phyloP scores from a whole-genome alignment of 202 grass and related monocot genomes.

The Setaria italica region DNA sequence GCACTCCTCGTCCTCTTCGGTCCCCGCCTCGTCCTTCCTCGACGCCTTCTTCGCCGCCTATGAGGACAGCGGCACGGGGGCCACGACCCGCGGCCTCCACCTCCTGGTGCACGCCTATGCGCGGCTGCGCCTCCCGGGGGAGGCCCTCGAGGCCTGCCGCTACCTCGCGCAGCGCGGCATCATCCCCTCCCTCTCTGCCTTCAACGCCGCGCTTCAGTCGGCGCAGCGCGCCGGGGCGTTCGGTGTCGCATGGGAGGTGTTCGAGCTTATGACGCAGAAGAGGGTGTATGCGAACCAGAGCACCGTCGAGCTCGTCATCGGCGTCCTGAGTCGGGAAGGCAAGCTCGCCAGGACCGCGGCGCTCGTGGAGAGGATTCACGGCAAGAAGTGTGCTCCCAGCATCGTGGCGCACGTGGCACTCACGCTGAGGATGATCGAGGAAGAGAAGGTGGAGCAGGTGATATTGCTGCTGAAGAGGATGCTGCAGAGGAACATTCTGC shows the following conservation, averaged over 20 bases:
- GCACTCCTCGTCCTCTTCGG: slow-evolving; percentile 14
- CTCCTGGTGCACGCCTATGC: slow-evolving; percentile 83
- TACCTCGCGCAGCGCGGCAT: slow-evolving; percentile 63
- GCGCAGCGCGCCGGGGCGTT: slow-evolving; percentile 50
- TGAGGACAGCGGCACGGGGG: slow-evolving; percentile 57
- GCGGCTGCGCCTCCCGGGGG: slow-evolving; percentile 53
- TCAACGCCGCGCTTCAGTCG: slow-evolving; percentile 65
- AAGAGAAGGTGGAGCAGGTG: slow-evolving; percentile 60
- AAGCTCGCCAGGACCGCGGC: slow-evolving; percentile 47
- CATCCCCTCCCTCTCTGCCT: slow-evolving; percentile 62
- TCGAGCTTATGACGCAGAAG: slow-evolving; percentile 86
- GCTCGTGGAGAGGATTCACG: slow-evolving; percentile 62
- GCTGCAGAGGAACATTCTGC: slow-evolving; percentile 81
- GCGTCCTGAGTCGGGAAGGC: slow-evolving; percentile 74
- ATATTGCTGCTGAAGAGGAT: slow-evolving; percentile 75
- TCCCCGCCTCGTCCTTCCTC: slow-evolving; percentile 31
- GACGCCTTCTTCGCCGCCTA: slow-evolving; percentile 66
- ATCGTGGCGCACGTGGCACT: slow-evolving; percentile 59
- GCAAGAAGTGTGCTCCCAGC: slow-evolving; percentile 61
- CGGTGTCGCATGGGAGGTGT: slow-evolving; percentile 79
- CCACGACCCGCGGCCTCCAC: slow-evolving; percentile 63
- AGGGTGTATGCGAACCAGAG: slow-evolving; percentile 76
- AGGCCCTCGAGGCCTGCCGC: slow-evolving; percentile 72
- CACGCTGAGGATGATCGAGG: slow-evolving; percentile 59
- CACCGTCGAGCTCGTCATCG: slow-evolving; percentile 68